Evolutionary conservation across 192 early-diverging fungal genomes (phyloP), one percentile per base, ranked within the genome.

Genomic region (Coemansia sp.): DNA sequence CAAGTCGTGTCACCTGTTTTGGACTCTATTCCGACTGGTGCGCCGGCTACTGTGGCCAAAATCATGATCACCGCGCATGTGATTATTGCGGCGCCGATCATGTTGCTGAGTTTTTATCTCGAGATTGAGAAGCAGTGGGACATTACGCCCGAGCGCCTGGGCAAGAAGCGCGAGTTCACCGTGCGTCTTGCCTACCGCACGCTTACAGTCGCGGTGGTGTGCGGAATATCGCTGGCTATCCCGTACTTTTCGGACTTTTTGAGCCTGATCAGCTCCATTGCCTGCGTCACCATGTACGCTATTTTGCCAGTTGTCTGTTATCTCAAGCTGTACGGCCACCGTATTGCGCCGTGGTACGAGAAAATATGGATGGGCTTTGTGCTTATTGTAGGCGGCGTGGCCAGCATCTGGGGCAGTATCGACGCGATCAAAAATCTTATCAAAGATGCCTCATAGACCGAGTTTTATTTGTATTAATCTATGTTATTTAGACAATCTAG

Each of bases 171-270:
- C 25, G 86, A 90, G 59, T 85, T 85, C 43, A 49, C 70, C 0
- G 69, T 85, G 35, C 86, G 85, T 2, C 51, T 84, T 6, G 35
- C 81, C 1, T 82, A 87, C 41, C 83, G 92, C 39, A 65, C 76
- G 19, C 56, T 64, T 7, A 81, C 92, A 8, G 75, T 90, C 15
- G 75, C 80, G 1, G 17, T 80, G 0, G 73, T 88, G n/a, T 79
- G 79, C 15, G 79, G 75, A 1, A 69, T 91, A 25, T 85, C 90
- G 3, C 68, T 89, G 22, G 85, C 79, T 23, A 83, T 92, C 14
- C 90, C 91, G 6, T 91, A 81, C 74, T 92, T 94, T 70, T 79
- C 89, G 9, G 92, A 92, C 67, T 82, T 91, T 25, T 45, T 94
- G 77, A 82, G 85, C 14, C 82, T 94, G 2, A 73, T 94, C 57